A percentile compares a stretch with the other conserved stretches of the same genome.
Evolutionary conservation across 257 asterid genomes (phyloP).

Genomic region (Solanum bulbocastanum): DNA sequence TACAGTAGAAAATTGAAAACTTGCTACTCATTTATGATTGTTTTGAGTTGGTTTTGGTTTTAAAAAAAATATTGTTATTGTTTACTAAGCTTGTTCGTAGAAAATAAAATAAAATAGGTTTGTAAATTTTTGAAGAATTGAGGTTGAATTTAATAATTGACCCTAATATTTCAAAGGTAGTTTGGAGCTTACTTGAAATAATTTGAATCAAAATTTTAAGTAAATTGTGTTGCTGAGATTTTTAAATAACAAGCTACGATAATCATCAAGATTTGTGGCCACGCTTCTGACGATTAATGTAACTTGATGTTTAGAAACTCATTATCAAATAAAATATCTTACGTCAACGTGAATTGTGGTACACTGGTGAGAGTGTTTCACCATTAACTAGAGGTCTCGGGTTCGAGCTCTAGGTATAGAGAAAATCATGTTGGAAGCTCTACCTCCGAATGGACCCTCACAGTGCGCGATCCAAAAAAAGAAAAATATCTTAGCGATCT

Average conservation of each 20-base stretch:
- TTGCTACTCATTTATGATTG: not conserved
- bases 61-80: not conserved
- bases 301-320: not conserved
- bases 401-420: no score
- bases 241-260: not conserved
- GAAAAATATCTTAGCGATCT: not conserved
- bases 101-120: not conserved
- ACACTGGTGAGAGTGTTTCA: no score
- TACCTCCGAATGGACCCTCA: no score
- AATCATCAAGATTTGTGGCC: not conserved
- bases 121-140: not conserved
- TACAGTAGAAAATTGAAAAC: not conserved
- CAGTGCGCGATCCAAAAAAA: no score
- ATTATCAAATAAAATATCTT: not conserved
- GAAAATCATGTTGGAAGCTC: no score
- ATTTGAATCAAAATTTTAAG: not conserved
- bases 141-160: not conserved
- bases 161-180: not conserved
- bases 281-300: accelerated
- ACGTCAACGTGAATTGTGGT: no score
- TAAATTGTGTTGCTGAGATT: not conserved
- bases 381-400: no score
- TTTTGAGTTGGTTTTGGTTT: not conserved
- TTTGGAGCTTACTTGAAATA: not conserved
- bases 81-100: not conserved